Conservation (phyloP, 2,329 filamentous ascomycete species). For the Paramyrothecium sp. region DNA sequence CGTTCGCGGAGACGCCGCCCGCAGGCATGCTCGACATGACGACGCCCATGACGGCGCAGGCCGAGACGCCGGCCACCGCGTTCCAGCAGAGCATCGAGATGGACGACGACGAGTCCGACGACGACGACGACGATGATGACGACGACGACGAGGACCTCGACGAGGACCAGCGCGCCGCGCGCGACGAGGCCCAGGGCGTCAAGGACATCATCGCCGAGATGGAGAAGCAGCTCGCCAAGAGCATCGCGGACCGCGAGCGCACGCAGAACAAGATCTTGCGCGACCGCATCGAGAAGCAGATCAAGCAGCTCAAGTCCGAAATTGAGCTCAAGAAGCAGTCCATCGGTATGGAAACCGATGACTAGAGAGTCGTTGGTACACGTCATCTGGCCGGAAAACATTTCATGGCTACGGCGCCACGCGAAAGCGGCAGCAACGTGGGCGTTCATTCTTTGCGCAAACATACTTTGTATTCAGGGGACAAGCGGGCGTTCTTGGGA, state of each 20-base stretch:
- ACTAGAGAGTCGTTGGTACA: conserved; percentile 14
- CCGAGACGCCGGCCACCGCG: conserved; percentile 40
- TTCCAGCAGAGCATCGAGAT: conserved; percentile 43
- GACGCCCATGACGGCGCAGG: conserved; percentile 44
- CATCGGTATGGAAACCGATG: conserved; percentile 38
- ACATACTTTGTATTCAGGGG: too few relatives aligned
- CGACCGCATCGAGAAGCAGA: conserved; percentile 47
- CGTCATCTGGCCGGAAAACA: not conserved
- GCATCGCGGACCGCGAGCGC: conserved; percentile 41
- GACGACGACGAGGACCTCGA: conserved; percentile 55
- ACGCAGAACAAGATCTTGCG: conserved; percentile 47
- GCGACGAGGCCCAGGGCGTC: conserved; percentile 52
- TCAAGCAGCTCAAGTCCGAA: conserved; percentile 44
- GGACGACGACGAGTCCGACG: conserved; percentile 31
- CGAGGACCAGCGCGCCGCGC: conserved; percentile 48
- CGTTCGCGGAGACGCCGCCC: conserved; percentile 46
- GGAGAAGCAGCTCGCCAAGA: conserved; percentile 46
- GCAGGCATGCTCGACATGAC: conserved; percentile 37
- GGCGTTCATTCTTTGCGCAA: too few relatives aligned
- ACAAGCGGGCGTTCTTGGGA: too few relatives aligned
- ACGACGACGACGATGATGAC: conserved; percentile 49
- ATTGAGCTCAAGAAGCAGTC: conserved; percentile 44
- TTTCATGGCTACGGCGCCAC: not conserved
- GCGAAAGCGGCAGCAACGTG: too few relatives aligned
- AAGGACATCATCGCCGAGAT: conserved; percentile 54